Evolutionary conservation across 139 green algal genomes (phyloP).

Genomic region (Tetraselmis chui): DNA sequence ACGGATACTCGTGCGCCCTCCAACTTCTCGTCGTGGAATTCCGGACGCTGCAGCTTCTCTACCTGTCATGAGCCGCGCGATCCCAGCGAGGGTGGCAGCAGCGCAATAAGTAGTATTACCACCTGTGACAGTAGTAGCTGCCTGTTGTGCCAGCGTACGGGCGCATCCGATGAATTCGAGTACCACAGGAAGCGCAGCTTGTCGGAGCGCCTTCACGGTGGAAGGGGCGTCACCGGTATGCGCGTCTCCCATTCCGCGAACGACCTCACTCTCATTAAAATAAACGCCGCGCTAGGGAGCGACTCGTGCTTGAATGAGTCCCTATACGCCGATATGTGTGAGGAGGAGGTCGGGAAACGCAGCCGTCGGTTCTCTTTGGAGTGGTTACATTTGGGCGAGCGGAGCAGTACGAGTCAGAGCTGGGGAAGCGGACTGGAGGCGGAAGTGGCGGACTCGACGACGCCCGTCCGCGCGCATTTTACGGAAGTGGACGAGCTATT

Average conservation of each 20-base stretch:
- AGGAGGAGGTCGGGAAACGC: not conserved
- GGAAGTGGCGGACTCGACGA: not conserved
- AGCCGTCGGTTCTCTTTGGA: not conserved
- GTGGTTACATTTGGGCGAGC: not conserved
- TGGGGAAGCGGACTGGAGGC: not conserved
- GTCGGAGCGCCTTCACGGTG: not conserved
- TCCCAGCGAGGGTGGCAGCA: not conserved
- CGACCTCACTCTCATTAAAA: too few relatives aligned
- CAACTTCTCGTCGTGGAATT: not conserved
- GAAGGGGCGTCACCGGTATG: not conserved
- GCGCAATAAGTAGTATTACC: not conserved
- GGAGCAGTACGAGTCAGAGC: not conserved
- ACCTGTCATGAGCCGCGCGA: too few relatives aligned
- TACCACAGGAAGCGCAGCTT: not conserved
- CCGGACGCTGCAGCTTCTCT: too few relatives aligned
- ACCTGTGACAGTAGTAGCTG: not conserved
- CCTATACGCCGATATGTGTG: not conserved
- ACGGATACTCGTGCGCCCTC: not conserved
- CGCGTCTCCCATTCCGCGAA: not conserved
- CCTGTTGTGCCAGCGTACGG: not conserved
- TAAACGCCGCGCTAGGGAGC: not conserved
- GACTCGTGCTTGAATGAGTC: not conserved
- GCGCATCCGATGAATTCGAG: not conserved
- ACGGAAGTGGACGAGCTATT: not conserved
- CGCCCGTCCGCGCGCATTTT: not conserved